Percentiles rank a stretch among this genome's conserved stretches.
These are phyloP conservation scores for Cyanidium caldarium DNA, from an alignment of 23 red algal genomes.

Conservation along the genomic window DNA sequence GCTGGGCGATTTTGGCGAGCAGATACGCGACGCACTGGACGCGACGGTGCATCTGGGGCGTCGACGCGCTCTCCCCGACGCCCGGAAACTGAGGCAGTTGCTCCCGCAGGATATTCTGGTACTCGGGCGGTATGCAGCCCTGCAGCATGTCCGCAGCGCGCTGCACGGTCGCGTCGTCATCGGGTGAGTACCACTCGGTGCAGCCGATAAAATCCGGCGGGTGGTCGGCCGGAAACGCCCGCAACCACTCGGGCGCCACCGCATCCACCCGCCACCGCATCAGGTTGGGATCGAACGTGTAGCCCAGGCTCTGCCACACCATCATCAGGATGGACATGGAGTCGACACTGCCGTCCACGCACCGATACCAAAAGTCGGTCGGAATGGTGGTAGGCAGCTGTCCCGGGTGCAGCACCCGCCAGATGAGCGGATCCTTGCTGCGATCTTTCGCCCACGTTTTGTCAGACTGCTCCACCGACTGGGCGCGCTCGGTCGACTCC, in stretches of 20 bases:
- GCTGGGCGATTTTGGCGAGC: not conserved
- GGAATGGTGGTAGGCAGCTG: not conserved
- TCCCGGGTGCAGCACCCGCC: not conserved
- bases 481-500: no score
- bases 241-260: not conserved
- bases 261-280: not conserved
- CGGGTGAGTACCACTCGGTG: not conserved
- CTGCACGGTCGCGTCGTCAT: not conserved
- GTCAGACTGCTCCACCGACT: no score
- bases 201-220: conserved; percentile 2
- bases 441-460: no score
- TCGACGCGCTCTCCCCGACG: not conserved
- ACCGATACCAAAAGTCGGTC: not conserved
- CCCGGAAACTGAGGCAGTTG: not conserved
- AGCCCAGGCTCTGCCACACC: not conserved
- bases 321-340: not conserved
- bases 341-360: not conserved
- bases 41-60: not conserved
- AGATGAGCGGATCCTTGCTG: no score
- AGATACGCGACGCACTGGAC: not conserved
- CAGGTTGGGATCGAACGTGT: not conserved
- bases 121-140: not conserved
- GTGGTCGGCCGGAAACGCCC: not conserved
- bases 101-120: not conserved
- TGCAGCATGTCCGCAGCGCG: not conserved